A percentile compares a stretch with the other conserved stretches of the same genome.
phyloP scores from a whole-genome alignment of 371 early-diverging fungal species.

The Conidiobolus incongruus region DNA sequence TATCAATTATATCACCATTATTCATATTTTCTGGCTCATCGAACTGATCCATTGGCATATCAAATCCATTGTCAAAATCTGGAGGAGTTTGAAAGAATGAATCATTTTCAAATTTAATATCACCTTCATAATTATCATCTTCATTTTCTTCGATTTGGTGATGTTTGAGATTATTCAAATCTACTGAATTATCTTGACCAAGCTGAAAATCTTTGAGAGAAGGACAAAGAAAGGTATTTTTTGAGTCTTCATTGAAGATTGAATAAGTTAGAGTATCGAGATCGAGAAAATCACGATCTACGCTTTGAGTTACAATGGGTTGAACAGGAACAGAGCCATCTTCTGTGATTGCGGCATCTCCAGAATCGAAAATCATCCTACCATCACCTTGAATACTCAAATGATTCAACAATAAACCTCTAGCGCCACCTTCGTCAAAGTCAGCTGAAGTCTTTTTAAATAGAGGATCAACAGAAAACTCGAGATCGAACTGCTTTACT shows the following conservation, averaged over 20 bases:
- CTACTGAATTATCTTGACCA: constrained; percentile 3
- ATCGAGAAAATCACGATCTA: constrained; percentile 2
- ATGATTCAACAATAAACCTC: constrained; percentile 75
- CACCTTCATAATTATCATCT: constrained; percentile 3
- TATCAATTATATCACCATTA: constrained; percentile 8
- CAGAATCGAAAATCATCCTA: constrained; percentile 85
- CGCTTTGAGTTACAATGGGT: constrained; percentile 3
- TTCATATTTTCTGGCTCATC: constrained; percentile 7
- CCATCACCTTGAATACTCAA: constrained; percentile 52
- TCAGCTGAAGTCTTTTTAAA: constrained; percentile 94
- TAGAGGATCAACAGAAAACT: constrained; percentile 86
- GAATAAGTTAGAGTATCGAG: not conserved
- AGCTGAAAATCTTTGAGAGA: constrained; percentile 4
- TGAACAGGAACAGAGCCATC: constrained; percentile 6
- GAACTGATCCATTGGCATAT: not conserved
- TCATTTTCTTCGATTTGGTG: constrained; percentile 9
- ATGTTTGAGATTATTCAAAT: constrained; percentile 5
- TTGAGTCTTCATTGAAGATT: not conserved
- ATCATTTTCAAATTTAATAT: constrained; percentile 5
- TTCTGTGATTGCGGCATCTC: constrained; percentile 30
- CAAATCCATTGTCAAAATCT: not conserved
- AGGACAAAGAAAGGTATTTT: not conserved
- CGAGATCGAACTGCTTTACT: constrained; percentile 73
- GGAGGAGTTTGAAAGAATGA: not conserved
- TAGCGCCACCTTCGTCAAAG: constrained; percentile 95